These are phyloP conservation scores for Didymella lethalis DNA, from an alignment of 2,329 filamentous ascomycete species.

Conservation along the genomic window DNA sequence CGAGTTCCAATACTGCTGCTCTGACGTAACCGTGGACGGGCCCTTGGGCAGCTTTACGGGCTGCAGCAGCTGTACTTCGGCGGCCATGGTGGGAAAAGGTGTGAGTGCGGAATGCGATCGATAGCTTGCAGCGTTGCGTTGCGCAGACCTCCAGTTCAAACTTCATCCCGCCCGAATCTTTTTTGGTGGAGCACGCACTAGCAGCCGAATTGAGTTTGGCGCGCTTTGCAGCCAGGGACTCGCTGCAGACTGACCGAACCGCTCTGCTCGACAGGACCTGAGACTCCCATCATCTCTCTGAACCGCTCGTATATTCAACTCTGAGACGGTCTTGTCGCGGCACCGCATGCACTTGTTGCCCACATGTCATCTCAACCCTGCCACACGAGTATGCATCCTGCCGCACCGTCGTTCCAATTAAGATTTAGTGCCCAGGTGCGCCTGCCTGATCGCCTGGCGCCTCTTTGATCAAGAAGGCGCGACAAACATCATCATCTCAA, in stretches of 20 bases:
- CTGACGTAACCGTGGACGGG: constrained; percentile 82
- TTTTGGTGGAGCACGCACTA: constrained; percentile 16
- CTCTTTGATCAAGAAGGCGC: constrained; percentile 17
- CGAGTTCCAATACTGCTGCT: constrained; percentile 95
- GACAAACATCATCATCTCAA: constrained; percentile 6
- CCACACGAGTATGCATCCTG: background rate
- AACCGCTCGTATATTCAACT: background rate
- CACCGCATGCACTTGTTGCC: background rate
- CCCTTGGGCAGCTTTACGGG: constrained; percentile 84
- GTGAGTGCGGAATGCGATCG: constrained; percentile 14
- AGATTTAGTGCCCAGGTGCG: constrained; percentile 9
- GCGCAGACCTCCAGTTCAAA: constrained; percentile 10
- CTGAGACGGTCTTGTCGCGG: background rate
- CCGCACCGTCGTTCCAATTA: constrained; percentile 2
- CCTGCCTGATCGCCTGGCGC: constrained; percentile 18
- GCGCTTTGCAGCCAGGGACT: background rate
- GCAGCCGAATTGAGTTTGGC: constrained; percentile 7
- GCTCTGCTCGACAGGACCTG: background rate
- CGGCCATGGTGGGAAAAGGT: constrained; percentile 70
- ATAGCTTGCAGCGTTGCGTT: constrained; percentile 20
- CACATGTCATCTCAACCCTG: background rate
- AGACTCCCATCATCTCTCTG: background rate
- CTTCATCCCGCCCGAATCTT: constrained; percentile 10
- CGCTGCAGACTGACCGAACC: background rate
- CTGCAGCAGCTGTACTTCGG: constrained; percentile 80